Evolutionary conservation across 169 alveolate genomes (phyloP), one percentile per base, ranked within the genome.

Genomic region (Besnoitia besnoiti): DNA sequence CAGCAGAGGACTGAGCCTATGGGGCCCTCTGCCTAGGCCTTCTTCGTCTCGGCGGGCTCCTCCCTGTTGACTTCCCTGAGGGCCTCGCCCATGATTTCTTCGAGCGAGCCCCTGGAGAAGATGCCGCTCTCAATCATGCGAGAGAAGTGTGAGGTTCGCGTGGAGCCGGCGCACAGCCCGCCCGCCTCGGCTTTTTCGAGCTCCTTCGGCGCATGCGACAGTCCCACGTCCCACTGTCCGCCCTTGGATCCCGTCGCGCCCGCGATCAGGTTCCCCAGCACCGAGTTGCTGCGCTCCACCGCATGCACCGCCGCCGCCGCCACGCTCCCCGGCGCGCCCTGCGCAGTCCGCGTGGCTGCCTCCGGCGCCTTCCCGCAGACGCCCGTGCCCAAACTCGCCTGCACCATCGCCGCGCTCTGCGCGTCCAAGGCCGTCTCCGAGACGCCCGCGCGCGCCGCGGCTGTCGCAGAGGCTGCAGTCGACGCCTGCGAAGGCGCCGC

Each of bases 51-150:
- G 14, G n/a, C 67, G 24, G n/a, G 14, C 14, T 24, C 24, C 24
- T 73, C 82, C 12, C 47, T 24, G 44, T 37, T 77, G 55, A 77
- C 40, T 39, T 77, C 87, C 50, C 59, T 19, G 0, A 77, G 55
- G 33, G 87, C 59, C 37, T 77, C 87, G 8, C 55, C 87, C 87
- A 37, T 77, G 59, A 77, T 77, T 35, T 77, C 87, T 3, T 39
- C 61, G 59, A 77, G 87, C 3, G 87, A 40, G n/a, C 61, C 50
- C 16, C 19, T 27, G 2, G 87, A 77, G 87, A 77, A 77, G 55
- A 77, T 37, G 19, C 87, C 87, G 21, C 87, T 77, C 30, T 77
- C 87, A 27, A 77, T 3, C 59, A 77, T 42, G 7, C 30, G 37
- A 10, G 87, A 40, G 87, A 77, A 77, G 12, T 16, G 80, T 16